Evolutionary conservation across 73 alveolate species (phyloP), one percentile per base, ranked within the genome.

Genomic region (Paramecium biaurelia): DNA sequence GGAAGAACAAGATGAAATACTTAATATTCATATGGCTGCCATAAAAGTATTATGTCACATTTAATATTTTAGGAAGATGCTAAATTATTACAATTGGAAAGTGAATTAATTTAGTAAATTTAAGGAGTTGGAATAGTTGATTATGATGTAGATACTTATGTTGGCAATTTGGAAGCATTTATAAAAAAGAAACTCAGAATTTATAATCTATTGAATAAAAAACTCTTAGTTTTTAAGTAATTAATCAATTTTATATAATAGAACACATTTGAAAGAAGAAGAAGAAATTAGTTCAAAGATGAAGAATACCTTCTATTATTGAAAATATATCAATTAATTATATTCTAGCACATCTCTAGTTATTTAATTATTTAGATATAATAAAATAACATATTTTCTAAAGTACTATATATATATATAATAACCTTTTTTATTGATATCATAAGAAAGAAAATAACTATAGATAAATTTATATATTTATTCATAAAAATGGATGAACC

Each of bases 1-100:
- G 42, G 99, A 96, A 56, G 98, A 97, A 93, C 97, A 98, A 92
- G 99, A 98, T 76, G 97, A 97, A 79, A 93, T 98, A 26, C 72
- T 97, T 15, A 94, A 89, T 47, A 93, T 93, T 63, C 99, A 98
- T 88, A 95, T 98, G 98, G 94, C 93, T 30, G 98, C 98, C 28
- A 89, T 98, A 28, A 97, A 98, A 94, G 94, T 89, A 89, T 37
- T 8, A 43, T 70, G 6, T 8, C 0, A 10, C 14, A 35, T 70
- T 3, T 14, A 15, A 63, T 59, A 3, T 23, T 23, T 32, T 28
- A 89, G 94, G 99, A 97, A 92, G 99, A 98, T 74, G 99, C 99
- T 47, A 95, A 96, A 76, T 92, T 98, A 28, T 90, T 98, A 74
- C 96, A 99, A 45, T 95, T 96, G 94, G 99, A 98, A 92, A 98